A percentile compares a stretch with the other conserved stretches of the same genome.
Conservation (phyloP, 1,284 basidiomycete species). For the Ceratobasidium sp. region DNA sequence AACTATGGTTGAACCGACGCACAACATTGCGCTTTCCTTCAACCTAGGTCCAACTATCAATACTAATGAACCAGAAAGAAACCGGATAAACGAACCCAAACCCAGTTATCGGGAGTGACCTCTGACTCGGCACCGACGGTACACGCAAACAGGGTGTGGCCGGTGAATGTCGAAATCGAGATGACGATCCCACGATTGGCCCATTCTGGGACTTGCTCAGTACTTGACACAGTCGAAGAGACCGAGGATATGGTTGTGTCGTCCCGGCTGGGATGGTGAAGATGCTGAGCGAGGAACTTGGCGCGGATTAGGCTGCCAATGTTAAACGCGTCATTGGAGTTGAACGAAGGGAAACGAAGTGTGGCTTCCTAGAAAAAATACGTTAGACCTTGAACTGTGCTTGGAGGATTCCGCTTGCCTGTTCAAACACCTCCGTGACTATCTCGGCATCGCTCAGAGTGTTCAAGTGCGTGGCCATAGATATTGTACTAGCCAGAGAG, state of each 20-base stretch:
- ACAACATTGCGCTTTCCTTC: conserved; percentile 55
- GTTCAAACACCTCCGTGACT: conserved; percentile 38
- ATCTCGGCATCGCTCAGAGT: conserved; percentile 36
- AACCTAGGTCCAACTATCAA: conserved; percentile 45
- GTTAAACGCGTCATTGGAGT: conserved; percentile 47
- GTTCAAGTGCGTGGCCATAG: not conserved
- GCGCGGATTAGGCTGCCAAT: conserved; percentile 47
- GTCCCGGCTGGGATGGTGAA: conserved; percentile 14
- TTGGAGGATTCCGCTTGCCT: not conserved
- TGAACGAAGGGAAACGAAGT: conserved; percentile 48
- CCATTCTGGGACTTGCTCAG: conserved; percentile 27
- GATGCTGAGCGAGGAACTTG: conserved; percentile 44
- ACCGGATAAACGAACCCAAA: conserved; percentile 33
- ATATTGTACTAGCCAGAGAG: conserved; percentile 9
- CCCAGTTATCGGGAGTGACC: conserved; percentile 54
- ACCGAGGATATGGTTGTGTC: conserved; percentile 27
- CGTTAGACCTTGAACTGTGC: not conserved
- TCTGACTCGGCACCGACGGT: conserved; percentile 52
- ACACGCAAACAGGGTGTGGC: conserved; percentile 53
- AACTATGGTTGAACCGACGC: conserved; percentile 52
- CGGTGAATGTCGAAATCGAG: conserved; percentile 53
- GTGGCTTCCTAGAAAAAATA: conserved; percentile 42
- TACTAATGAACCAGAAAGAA: not conserved
- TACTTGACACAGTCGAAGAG: conserved; percentile 25
- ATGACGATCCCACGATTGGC: conserved; percentile 52